Base-by-base conservation (phyloP, 805 yeast genomes). In the Wickerhamomyces alni region DNA sequence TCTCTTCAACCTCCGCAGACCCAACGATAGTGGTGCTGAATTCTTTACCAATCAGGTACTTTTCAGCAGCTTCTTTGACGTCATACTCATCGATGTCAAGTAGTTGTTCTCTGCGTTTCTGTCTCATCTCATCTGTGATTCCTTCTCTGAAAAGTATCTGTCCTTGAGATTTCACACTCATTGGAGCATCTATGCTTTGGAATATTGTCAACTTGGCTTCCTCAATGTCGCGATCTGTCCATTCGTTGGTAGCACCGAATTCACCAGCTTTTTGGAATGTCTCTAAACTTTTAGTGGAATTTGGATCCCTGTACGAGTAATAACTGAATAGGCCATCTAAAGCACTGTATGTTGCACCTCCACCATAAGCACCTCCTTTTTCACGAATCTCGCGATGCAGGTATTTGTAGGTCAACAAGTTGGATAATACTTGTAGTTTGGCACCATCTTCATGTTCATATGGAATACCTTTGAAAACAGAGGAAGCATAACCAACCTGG, bases 321-420 rank as follows among this genome's bases (percentile, higher is more conserved):
- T 72, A 87, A 26, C 84, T 74, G 53, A 91, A 77, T 3, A 80
- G 52, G 0, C 97, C 98, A 37, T 84, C 87, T 17, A 86, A 57
- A 0, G 91, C 87, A 57, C 82, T 85, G 58, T 81, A 93, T 8
- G 75, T 65, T 5, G 95, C 84, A 4, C 99, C 99, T 6, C 96
- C 98, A 8, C 99, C 99, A 57, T 93, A 93, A 0, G 99, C 99
- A 43, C 99, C 99, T 41, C 96, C 96, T 54, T 91, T 79, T 57
- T 93, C 99, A 48, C 99, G 75, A 29, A 93, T 79, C 47, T 88
- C 95, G 11, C 87, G 75, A 60, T 93, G 99, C 36, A 93, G 66
- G 49, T 85, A 77, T 54, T 84, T 86, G 62, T 82, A 89, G 0
- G 95, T 82, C 49, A 88, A 60, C 42, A 93, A 59, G 50, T 83